Percentiles rank a stretch among this genome's conserved stretches.
These are phyloP conservation scores for Polygonum maritimum DNA, from an alignment of 148 eudicot genomes.

Conservation along the genomic window DNA sequence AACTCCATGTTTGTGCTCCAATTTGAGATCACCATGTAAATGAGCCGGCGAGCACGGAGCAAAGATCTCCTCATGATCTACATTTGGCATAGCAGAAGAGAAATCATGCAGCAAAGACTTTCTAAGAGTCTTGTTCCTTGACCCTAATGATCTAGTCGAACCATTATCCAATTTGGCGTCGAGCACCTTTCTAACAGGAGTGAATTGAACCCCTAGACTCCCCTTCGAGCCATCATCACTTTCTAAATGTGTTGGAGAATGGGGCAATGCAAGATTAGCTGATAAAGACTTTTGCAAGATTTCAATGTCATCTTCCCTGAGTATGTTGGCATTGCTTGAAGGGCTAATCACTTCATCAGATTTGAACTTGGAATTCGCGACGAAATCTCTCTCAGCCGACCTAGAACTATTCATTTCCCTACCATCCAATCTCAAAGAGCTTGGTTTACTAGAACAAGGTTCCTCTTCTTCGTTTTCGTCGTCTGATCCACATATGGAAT, in stretches of 20 bases:
- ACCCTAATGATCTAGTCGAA: slow-evolving; percentile 15
- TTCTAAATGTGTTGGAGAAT: slow-evolving; percentile 50
- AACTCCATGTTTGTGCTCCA: slow-evolving; percentile 58
- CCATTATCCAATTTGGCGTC: slow-evolving; percentile 15
- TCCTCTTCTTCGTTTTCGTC: slow-evolving; percentile 32
- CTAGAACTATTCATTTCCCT: slow-evolving; percentile 19
- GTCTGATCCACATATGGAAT: slow-evolving; percentile 71
- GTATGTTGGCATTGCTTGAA: slow-evolving; percentile 26
- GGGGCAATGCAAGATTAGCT: slow-evolving; percentile 53
- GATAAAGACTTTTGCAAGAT: slow-evolving; percentile 48
- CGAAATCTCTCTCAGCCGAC: slow-evolving; percentile 22
- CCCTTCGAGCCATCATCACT: slow-evolving; percentile 36
- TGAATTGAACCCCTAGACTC: slow-evolving; percentile 50
- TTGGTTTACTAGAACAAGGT: slow-evolving; percentile 10
- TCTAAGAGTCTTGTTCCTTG: slow-evolving; percentile 26
- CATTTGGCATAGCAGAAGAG: slow-evolving; percentile 18
- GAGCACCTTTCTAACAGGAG: slow-evolving; percentile 44
- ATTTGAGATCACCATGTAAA: slow-evolving; percentile 57
- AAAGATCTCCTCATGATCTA: slow-evolving; percentile 11
- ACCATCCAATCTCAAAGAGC: slow-evolving; percentile 11
- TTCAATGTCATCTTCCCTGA: slow-evolving; percentile 27
- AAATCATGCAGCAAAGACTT: slow-evolving; percentile 55
- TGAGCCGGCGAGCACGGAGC: slow-evolving; percentile 63
- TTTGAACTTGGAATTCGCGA: slow-evolving; percentile 29
- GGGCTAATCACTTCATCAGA: slow-evolving; percentile 30